A percentile compares a stretch with the other conserved stretches of the same genome.
phyloP scores from a whole-genome alignment of 1,284 basidiomycete genomes.

The Ganoderma lucidum region DNA sequence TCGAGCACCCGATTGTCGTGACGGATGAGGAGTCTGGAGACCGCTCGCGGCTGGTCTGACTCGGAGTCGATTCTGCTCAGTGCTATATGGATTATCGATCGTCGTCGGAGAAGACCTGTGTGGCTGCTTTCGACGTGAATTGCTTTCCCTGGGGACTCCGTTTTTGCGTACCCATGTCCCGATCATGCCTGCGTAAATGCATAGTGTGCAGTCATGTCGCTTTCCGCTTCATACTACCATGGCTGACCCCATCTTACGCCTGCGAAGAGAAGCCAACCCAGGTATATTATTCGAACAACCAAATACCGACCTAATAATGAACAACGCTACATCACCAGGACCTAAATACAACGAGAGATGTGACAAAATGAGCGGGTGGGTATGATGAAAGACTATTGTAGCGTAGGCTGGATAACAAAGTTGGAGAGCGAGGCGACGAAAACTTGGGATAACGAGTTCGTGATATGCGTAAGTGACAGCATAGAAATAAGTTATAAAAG shows the following conservation, averaged over 20 bases:
- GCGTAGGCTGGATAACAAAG: not conserved
- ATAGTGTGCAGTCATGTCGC: not conserved
- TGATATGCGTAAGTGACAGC: not conserved
- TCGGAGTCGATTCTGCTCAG: no score
- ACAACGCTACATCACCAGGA: not conserved
- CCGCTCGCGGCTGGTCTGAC: not conserved
- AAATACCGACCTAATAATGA: not conserved
- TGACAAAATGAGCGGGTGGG: not conserved
- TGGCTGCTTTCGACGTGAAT: no score
- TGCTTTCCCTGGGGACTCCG: no score
- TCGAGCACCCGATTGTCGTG: no score
- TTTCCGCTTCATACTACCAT: not conserved
- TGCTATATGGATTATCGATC: no score
- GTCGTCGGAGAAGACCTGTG: no score
- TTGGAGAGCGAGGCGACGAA: not conserved
- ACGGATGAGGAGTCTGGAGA: not conserved
- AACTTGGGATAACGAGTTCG: not conserved
- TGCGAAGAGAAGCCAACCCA: no score
- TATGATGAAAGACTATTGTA: not conserved
- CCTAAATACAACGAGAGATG: not conserved
- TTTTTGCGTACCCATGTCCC: not conserved
- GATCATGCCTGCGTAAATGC: not conserved
- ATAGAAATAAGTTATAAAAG: not conserved
- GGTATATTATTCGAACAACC: not conserved
- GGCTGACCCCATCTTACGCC: not conserved